These are phyloP conservation scores for Croton laevigatus DNA, from an alignment of 441 rosid genomes.

Conservation along the genomic window DNA sequence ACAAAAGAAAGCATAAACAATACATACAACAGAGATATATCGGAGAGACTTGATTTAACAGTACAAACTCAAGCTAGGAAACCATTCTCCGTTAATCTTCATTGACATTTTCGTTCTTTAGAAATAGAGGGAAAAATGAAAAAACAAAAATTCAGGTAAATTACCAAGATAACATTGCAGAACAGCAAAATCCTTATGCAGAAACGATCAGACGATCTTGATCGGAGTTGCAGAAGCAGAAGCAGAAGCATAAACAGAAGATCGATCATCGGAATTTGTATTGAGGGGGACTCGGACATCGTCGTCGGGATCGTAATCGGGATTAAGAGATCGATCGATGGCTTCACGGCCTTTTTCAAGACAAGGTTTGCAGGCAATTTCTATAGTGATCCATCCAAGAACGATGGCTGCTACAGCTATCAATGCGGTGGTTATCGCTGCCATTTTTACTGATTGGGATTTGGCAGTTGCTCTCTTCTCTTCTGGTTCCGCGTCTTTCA, in stretches of 20 bases:
- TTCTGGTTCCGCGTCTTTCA: no score
- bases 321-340: conserved; percentile 58
- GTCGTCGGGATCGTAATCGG: conserved; percentile 62
- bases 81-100: not conserved
- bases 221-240: conserved; percentile 19
- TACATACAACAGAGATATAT: no score
- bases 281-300: not conserved
- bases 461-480: not conserved
- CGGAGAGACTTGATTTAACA: no score
- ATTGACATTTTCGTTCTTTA: not conserved
- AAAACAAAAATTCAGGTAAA: not conserved
- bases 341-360: conserved; percentile 58
- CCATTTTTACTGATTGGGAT: conserved; percentile 30
- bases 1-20: no score
- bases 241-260: not conserved
- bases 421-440: conserved; percentile 51
- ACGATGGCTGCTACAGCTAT: conserved; percentile 56
- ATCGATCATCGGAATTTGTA: no score
- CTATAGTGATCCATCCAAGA: conserved; percentile 58
- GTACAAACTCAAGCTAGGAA: not conserved
- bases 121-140: not conserved
- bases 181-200: not conserved
- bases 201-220: conserved; percentile 28
- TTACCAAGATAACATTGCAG: not conserved
- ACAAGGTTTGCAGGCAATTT: conserved; percentile 66